Evolutionary conservation across 257 asterid genomes (phyloP).

Genomic region (Jasminum sambac): DNA sequence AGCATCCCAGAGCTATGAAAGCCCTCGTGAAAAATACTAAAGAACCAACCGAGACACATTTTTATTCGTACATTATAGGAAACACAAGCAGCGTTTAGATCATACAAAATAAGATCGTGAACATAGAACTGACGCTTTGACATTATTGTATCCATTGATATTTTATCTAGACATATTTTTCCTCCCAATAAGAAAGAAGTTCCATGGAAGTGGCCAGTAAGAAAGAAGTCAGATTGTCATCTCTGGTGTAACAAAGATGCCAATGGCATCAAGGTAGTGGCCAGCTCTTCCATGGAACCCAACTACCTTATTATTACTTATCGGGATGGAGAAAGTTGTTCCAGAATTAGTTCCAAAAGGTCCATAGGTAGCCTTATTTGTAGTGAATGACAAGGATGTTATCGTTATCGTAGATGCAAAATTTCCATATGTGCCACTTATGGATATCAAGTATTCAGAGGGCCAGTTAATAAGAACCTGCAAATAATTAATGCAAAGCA

Average conservation of each 20-base stretch:
- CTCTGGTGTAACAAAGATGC: background rate
- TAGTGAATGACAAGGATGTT: background rate
- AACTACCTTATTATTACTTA: background rate
- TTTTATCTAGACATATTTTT: background rate
- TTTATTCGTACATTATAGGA: background rate
- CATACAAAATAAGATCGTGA: background rate
- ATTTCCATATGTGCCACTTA: background rate
- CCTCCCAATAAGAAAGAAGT: background rate
- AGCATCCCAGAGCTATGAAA: background rate
- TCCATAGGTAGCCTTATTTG: background rate
- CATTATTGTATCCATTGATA: background rate
- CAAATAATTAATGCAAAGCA: background rate
- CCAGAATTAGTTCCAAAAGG: background rate
- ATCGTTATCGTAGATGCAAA: background rate
- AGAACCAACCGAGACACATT: background rate
- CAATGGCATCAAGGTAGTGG: slow-evolving; percentile 2
- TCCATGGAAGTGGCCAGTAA: too few species aligned
- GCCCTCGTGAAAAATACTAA: background rate
- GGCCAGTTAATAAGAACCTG: slow-evolving; percentile 3
- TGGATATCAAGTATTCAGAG: background rate
- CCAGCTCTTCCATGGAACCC: slow-evolving; percentile 8
- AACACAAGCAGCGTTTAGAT: background rate
- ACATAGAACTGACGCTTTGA: too few species aligned
- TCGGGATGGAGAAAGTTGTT: slow-evolving; percentile 3
- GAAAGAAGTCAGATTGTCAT: background rate